Base-by-base conservation (phyloP, 2,329 filamentous ascomycete genomes). In the Hypocreales sp. region DNA sequence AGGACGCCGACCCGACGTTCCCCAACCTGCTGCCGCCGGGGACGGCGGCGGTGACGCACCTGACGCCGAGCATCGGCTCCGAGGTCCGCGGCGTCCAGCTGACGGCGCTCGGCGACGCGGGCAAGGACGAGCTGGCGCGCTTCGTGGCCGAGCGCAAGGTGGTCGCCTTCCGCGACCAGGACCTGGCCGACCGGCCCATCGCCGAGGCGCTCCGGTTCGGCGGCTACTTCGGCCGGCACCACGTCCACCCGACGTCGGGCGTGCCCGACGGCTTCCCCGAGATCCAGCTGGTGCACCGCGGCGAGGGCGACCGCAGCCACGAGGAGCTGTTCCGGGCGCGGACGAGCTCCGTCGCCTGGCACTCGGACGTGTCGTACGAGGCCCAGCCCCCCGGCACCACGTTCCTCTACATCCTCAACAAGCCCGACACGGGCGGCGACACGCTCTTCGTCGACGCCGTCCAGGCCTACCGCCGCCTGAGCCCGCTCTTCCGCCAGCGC, bases 341-440 rank as follows among this genome's bases (percentile, higher is more conserved):
- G 14, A 86, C 79, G 4, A 87, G 76, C 52, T 80, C 76, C 1
- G 73, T 92, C 2, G 81, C 81, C 7, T 93, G 83, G 83, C 84
- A 93, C 55, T 80, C 75, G 0, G 84, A 93, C 39, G 76, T 92
- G 2, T 80, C 79, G 1, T 93, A 92, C 46, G 86, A 93, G 57
- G 59, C 69, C 38, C 84, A 94, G 54, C 83, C 86, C 2, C 83
- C 86, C 0, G 82, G 83, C 17, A 93, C 83, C 0, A 92, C 86
- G 0, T 92, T 93, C 53, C 54, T 93, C 20, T 92, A 92, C 46
- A 64, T 84, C 26, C 66, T 94, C n/a, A 83, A 93, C 45, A 75
- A 70, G 24, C 84, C 84, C 1, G 61, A 69, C 21, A 75, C 71
- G 1, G 84, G 84, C 20, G 86, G 84, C 25, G 84, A 93, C 46